A percentile compares a stretch with the other conserved stretches of the same genome.
Evolutionary conservation across 225 moss, liverwort and hornwort species (phyloP).

Genomic region (Anthoceros angustus): DNA sequence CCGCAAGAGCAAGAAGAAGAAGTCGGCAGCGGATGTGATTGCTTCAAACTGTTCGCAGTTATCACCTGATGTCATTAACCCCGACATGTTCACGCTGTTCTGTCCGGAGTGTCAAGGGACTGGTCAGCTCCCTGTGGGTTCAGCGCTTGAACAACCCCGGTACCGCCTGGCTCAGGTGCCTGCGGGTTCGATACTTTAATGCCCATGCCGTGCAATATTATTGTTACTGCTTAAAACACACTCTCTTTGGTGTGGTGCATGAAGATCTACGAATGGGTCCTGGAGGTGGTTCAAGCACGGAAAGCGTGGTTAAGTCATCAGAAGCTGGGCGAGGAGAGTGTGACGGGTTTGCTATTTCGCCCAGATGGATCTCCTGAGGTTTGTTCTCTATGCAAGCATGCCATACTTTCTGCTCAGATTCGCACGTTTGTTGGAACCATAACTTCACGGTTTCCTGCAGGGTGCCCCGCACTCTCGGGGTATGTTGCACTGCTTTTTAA

Average conservation of each 20-base stretch:
- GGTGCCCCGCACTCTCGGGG: conserved; percentile 27
- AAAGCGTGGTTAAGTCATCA: conserved; percentile 50
- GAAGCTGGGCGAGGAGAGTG: conserved; percentile 32
- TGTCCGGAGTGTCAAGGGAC: conserved; percentile 99
- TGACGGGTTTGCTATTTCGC: conserved; percentile 53
- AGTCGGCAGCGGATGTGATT: conserved; percentile 10
- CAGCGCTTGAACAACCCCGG: conserved; percentile 77
- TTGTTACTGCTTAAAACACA: background rate
- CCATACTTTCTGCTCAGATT: background rate
- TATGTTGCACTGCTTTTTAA: conserved; percentile 71
- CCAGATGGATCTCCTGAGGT: conserved; percentile 6
- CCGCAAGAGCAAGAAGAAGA: conserved; percentile 39
- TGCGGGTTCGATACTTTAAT: background rate
- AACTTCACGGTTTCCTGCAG: background rate
- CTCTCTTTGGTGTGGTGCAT: background rate
- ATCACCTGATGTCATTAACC: conserved; percentile 18
- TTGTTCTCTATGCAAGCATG: background rate
- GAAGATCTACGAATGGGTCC: conserved; percentile 91
- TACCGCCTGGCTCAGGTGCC: conserved; percentile 72
- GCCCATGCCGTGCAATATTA: background rate
- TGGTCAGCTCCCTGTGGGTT: conserved; percentile 56
- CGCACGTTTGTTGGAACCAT: background rate
- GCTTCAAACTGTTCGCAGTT: conserved; percentile 30
- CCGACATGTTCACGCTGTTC: conserved; percentile 55
- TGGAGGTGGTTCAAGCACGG: conserved; percentile 90